Evolutionary conservation across 1,284 basidiomycete genomes (phyloP).

Genomic region (Garcileccinum viscosum): DNA sequence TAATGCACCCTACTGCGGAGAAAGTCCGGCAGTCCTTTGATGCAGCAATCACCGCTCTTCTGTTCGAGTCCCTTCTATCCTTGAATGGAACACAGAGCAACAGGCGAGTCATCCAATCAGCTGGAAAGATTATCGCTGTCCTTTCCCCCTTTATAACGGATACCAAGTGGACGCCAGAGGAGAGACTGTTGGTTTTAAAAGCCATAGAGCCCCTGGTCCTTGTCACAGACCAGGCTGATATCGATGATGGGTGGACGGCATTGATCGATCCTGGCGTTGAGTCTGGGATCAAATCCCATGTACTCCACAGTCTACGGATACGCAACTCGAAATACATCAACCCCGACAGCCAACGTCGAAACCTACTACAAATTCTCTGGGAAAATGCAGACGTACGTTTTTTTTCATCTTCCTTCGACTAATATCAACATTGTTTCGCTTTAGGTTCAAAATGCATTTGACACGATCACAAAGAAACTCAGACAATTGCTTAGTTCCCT

Average conservation of each 20-base stretch:
- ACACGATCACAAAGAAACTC: conserved; percentile 44
- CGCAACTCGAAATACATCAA: conserved; percentile 14
- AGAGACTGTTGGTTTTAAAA: conserved; percentile 66
- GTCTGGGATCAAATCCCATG: conserved; percentile 70
- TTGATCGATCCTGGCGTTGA: conserved; percentile 66
- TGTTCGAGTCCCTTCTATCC: conserved; percentile 71
- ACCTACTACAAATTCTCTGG: conserved; percentile 64
- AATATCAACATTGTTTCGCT: neutral
- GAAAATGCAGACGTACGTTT: conserved; percentile 63
- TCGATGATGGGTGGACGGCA: conserved; percentile 53
- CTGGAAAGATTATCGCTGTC: conserved; percentile 59
- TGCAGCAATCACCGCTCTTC: conserved; percentile 64
- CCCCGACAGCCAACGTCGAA: conserved; percentile 29
- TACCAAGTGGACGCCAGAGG: conserved; percentile 61
- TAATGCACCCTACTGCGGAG: conserved; percentile 58
- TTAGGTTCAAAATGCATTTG: conserved; percentile 65
- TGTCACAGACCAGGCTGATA: conserved; percentile 31
- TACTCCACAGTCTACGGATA: conserved; percentile 47
- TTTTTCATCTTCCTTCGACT: neutral
- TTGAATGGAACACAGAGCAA: conserved; percentile 68
- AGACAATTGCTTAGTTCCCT: conserved; percentile 44
- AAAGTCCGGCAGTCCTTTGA: conserved; percentile 72
- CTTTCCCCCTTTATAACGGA: conserved; percentile 51
- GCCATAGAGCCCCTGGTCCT: conserved; percentile 70
- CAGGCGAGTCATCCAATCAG: conserved; percentile 63